Evolutionary conservation across 371 early-diverging fungal genomes (phyloP).

Genomic region (Rhizopus sp.): DNA sequence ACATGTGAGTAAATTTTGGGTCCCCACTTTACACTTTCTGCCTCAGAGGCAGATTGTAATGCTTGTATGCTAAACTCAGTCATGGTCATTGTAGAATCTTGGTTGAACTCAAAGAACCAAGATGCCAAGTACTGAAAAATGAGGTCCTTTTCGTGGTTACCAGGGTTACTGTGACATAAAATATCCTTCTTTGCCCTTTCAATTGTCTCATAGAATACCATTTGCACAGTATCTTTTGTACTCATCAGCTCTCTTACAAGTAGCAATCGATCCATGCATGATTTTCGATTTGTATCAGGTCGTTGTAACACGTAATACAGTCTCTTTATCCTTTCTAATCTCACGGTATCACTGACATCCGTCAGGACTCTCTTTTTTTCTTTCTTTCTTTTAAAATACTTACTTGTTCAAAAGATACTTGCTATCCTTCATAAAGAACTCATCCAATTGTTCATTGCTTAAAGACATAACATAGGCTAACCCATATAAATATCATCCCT

Average conservation of each 20-base stretch:
- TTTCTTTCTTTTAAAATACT: slow-evolving; percentile 1
- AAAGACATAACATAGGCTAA: slow-evolving; percentile 10
- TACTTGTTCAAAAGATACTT: slow-evolving; percentile 4
- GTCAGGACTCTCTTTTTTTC: neutral
- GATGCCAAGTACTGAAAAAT: slow-evolving; percentile 6
- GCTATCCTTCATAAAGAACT: slow-evolving; percentile 7
- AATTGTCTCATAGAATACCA: slow-evolving; percentile 1
- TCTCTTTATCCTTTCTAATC: neutral
- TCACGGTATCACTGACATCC: too few species aligned
- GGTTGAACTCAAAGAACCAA: slow-evolving; percentile 19
- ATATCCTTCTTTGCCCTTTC: slow-evolving; percentile 1
- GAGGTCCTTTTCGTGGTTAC: slow-evolving; percentile 6
- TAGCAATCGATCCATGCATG: slow-evolving; percentile 1
- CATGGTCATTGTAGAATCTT: neutral
- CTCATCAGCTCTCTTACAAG: neutral
- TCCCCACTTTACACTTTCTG: slow-evolving; percentile 1
- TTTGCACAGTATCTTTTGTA: neutral
- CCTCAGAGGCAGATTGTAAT: neutral
- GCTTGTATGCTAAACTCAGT: neutral
- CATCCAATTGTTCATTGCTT: neutral
- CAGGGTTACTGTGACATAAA: neutral
- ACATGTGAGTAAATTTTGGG: neutral
- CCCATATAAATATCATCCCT: neutral
- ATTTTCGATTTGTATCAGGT: neutral
- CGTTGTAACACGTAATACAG: slow-evolving; percentile 1